Evolutionary conservation across 495 filamentous ascomycete species (phyloP).

Genomic region (Penicillium taxi): DNA sequence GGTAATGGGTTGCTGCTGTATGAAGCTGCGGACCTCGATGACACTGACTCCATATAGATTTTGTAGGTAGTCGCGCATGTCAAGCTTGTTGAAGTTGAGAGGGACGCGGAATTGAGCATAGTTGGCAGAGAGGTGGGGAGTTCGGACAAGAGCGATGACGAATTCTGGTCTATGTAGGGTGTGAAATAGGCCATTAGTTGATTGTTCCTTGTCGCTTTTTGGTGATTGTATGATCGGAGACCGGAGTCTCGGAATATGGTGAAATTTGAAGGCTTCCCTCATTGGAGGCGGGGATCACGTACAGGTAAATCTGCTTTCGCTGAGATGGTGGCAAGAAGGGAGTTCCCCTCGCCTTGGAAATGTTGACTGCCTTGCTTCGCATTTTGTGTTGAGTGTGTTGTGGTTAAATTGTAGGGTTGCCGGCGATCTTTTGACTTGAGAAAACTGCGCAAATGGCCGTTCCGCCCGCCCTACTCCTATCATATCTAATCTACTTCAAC

Average conservation of each 20-base stretch:
- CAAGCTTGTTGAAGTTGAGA: constrained; percentile 82
- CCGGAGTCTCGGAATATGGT: constrained; percentile 1
- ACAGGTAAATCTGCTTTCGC: constrained; percentile 63
- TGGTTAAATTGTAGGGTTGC: constrained; percentile 4
- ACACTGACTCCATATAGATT: constrained; percentile 63
- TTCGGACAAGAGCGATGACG: constrained; percentile 65
- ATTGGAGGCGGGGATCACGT: constrained; percentile 22
- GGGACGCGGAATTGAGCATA: constrained; percentile 81
- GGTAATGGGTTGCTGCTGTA: constrained; percentile 58
- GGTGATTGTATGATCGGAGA: not conserved
- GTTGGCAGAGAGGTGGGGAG: constrained; percentile 60
- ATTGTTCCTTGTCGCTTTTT: not conserved
- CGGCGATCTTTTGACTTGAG: constrained; percentile 24
- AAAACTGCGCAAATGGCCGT: constrained; percentile 37
- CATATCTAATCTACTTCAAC: not conserved
- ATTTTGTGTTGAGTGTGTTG: constrained; percentile 21
- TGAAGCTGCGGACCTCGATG: constrained; percentile 64
- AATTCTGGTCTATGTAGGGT: constrained; percentile 60
- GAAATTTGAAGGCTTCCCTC: constrained; percentile 6
- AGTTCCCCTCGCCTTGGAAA: constrained; percentile 16
- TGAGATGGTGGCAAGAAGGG: constrained; percentile 11
- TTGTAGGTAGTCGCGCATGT: constrained; percentile 81
- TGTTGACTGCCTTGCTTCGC: constrained; percentile 27
- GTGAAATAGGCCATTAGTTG: not conserved
- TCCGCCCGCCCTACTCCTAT: constrained; percentile 17